These are phyloP conservation scores for Xylaria sp. DNA, from an alignment of 495 filamentous ascomycete genomes.

Conservation along the genomic window DNA sequence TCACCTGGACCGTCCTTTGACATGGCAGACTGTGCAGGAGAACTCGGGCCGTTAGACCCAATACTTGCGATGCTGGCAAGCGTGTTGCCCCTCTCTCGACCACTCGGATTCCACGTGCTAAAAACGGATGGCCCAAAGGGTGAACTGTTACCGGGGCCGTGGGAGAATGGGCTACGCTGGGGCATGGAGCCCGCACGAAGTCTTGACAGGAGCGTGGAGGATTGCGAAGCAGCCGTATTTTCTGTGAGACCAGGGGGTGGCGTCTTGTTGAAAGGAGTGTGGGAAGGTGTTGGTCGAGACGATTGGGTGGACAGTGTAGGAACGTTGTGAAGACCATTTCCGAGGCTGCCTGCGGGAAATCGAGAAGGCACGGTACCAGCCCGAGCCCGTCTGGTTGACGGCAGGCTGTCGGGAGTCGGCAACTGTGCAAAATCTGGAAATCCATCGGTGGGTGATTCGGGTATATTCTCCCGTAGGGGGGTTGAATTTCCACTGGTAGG, in stretches of 20 bases:
- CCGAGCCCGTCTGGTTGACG: constrained; percentile 71
- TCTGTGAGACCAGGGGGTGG: constrained; percentile 77
- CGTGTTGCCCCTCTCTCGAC: constrained; percentile 79
- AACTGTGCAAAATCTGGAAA: constrained; percentile 86
- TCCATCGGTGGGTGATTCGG: constrained; percentile 94
- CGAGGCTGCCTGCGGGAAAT: constrained; percentile 75
- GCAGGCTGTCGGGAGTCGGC: constrained; percentile 63
- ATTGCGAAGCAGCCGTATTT: constrained; percentile 60
- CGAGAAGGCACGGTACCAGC: constrained; percentile 97
- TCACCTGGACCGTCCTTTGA: constrained; percentile 87
- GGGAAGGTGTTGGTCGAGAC: constrained; percentile 86
- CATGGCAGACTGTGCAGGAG: constrained; percentile 87
- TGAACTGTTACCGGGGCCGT: constrained; percentile 54
- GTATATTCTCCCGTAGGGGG: constrained; percentile 94
- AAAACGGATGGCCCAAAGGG: constrained; percentile 92
- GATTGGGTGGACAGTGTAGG: constrained; percentile 78
- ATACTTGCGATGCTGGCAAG: constrained; percentile 78
- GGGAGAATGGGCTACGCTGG: constrained; percentile 77
- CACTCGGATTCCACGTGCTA: constrained; percentile 79
- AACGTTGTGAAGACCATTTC: constrained; percentile 63
- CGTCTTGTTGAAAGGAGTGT: constrained; percentile 83
- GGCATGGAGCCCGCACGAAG: constrained; percentile 95
- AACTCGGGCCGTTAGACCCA: constrained; percentile 83
- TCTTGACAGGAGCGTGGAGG: constrained; percentile 80
- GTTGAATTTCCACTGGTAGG: constrained; percentile 96